Conservation (phyloP, 306 rosid genomes). For the Quillaja saponaria region DNA sequence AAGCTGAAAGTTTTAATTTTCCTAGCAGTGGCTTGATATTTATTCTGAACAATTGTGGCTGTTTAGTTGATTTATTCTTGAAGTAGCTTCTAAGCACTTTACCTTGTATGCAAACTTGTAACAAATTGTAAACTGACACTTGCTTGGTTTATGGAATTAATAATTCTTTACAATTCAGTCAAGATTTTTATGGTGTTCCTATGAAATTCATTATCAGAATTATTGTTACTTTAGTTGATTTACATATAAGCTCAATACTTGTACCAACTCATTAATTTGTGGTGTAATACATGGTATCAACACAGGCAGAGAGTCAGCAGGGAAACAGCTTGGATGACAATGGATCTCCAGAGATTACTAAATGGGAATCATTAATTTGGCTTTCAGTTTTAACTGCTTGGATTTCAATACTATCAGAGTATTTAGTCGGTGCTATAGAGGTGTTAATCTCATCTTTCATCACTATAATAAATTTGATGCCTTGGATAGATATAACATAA, state of each 20-base stretch:
- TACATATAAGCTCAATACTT: no score
- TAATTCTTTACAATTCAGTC: not conserved
- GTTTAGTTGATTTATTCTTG: no score
- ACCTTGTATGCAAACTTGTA: no score
- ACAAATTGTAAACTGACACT: no score
- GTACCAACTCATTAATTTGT: conserved; percentile 29
- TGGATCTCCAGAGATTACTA: conserved; percentile 63
- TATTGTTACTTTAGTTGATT: conserved; percentile 5
- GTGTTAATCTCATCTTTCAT: no score
- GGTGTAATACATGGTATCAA: conserved; percentile 30
- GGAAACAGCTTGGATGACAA: conserved; percentile 52
- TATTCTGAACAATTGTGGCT: no score
- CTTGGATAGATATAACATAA: no score
- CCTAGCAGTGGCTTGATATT: no score
- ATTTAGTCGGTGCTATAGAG: conserved; percentile 84
- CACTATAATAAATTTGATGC: no score
- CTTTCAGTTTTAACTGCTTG: conserved; percentile 76
- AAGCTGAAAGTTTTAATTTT: no score
- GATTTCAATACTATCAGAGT: conserved; percentile 85
- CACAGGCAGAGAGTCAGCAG: conserved; percentile 58
- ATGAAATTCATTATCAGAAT: conserved; percentile 14
- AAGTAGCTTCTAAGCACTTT: no score
- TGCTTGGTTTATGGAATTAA: no score
- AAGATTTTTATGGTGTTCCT: conserved; percentile 22
- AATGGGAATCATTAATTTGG: conserved; percentile 86